Evolutionary conservation across 1,284 basidiomycete genomes (phyloP).

Genomic region (Rhodotorula sp.): DNA sequence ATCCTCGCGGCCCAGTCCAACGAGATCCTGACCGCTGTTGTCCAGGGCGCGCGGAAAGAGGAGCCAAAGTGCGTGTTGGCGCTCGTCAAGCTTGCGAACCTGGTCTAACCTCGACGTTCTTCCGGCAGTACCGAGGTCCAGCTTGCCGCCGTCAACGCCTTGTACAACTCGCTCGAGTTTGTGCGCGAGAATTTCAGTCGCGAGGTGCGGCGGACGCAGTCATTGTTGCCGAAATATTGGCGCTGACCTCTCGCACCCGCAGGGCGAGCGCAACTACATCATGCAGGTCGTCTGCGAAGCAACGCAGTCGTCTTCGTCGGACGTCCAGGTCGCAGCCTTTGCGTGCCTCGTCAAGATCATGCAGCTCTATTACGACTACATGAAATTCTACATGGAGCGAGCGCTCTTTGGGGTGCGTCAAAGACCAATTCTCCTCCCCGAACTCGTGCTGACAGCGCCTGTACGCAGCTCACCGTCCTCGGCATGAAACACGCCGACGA

Average conservation of each 20-base stretch:
- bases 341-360: slow-evolving; percentile 96
- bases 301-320: slow-evolving; percentile 75
- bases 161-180: slow-evolving; percentile 96
- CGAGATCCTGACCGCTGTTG: slow-evolving; percentile 97
- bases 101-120: too few relatives aligned
- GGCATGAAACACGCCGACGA: slow-evolving; percentile 96
- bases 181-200: slow-evolving; percentile 97
- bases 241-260: slow-evolving; percentile 16
- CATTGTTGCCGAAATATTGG: neutral
- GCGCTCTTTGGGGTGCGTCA: slow-evolving; percentile 86
- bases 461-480: slow-evolving; percentile 81
- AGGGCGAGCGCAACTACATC: slow-evolving; percentile 99
- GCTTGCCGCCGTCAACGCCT: slow-evolving; percentile 86
- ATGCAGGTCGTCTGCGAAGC: slow-evolving; percentile 99
- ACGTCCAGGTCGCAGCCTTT: slow-evolving; percentile 88
- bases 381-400: slow-evolving; percentile 99
- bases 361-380: slow-evolving; percentile 98
- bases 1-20: slow-evolving; percentile 86
- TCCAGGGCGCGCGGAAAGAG: slow-evolving; percentile 95
- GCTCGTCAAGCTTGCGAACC: too few relatives aligned
- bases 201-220: slow-evolving; percentile 63
- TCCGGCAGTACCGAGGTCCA: slow-evolving; percentile 79
- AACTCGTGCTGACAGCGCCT: neutral
- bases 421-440: slow-evolving; percentile 5
- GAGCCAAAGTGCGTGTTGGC: slow-evolving; percentile 58